These are phyloP conservation scores for Taxillus chinensis DNA, from an alignment of 164 flowering plant species.

Conservation along the genomic window DNA sequence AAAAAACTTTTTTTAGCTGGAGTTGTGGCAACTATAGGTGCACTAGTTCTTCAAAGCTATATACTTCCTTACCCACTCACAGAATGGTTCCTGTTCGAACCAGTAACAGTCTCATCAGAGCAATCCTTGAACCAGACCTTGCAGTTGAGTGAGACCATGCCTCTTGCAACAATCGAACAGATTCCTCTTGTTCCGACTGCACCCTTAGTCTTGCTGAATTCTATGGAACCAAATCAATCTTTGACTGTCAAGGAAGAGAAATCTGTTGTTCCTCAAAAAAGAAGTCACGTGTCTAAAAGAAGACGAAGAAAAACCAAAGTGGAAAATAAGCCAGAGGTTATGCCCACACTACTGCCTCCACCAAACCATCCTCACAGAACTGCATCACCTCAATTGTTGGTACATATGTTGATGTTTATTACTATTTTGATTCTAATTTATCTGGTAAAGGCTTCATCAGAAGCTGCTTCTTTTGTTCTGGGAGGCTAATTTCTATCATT, in stretches of 20 bases:
- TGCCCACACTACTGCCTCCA: conserved; percentile 23
- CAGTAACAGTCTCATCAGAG: conserved; percentile 17
- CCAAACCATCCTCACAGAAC: conserved; percentile 25
- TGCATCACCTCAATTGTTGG: conserved; percentile 30
- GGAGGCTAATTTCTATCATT: neutral
- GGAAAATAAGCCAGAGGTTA: conserved; percentile 8
- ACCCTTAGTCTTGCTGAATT: conserved; percentile 20
- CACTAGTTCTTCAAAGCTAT: conserved; percentile 34
- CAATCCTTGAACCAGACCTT: conserved; percentile 17
- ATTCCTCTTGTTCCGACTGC: conserved; percentile 12
- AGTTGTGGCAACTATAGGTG: conserved; percentile 32
- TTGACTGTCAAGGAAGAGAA: conserved; percentile 9
- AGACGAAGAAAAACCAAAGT: conserved; percentile 14
- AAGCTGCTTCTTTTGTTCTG: neutral
- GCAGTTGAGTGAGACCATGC: conserved; percentile 12
- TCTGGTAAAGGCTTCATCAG: neutral
- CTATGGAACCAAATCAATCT: conserved; percentile 11
- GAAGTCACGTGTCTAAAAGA: conserved; percentile 8
- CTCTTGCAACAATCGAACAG: conserved; percentile 16
- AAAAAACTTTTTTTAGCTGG: conserved; percentile 37
- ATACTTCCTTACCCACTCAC: conserved; percentile 35
- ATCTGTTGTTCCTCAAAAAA: conserved; percentile 1
- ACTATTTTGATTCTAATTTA: neutral
- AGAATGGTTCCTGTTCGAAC: conserved; percentile 24
- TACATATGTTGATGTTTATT: conserved; percentile 9